phyloP scores from a whole-genome alignment of 1,284 basidiomycete species.

The Austroboletus niveus region DNA sequence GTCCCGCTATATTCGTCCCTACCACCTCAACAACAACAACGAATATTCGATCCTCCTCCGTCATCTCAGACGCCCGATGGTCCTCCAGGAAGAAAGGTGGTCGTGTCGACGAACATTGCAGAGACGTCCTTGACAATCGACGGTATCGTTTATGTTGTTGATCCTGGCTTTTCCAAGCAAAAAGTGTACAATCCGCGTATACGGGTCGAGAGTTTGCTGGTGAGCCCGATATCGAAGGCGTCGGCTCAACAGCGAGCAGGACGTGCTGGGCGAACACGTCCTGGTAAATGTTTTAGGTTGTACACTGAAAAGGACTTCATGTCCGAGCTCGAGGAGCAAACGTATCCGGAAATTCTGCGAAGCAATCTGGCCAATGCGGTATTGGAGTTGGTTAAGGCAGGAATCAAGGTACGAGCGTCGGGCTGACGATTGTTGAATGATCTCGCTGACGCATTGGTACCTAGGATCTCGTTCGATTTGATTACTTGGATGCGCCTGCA shows the following conservation, averaged over 20 bases:
- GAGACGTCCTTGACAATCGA: slow-evolving; percentile 98
- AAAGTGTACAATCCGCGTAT: slow-evolving; percentile 98
- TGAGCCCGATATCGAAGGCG: slow-evolving; percentile 95
- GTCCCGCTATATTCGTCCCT: slow-evolving; percentile 94
- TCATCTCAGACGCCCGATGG: slow-evolving; percentile 59
- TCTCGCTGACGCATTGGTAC: neutral
- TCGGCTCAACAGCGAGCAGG: slow-evolving; percentile 96
- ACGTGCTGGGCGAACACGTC: slow-evolving; percentile 92
- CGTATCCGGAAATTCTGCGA: slow-evolving; percentile 92
- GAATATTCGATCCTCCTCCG: slow-evolving; percentile 91
- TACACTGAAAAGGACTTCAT: slow-evolving; percentile 99
- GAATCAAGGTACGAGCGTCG: slow-evolving; percentile 58
- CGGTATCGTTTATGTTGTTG: slow-evolving; percentile 98
- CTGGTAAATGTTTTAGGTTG: slow-evolving; percentile 96
- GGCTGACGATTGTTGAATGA: slow-evolving; percentile 1
- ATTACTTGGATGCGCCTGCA: slow-evolving; percentile 96
- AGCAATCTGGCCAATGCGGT: slow-evolving; percentile 95
- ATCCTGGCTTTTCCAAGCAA: slow-evolving; percentile 97
- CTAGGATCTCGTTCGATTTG: slow-evolving; percentile 87
- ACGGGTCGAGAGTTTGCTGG: slow-evolving; percentile 91
- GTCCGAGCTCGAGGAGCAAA: slow-evolving; percentile 92
- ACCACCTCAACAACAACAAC: slow-evolving; percentile 90
- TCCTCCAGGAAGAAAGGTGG: slow-evolving; percentile 89
- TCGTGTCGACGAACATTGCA: slow-evolving; percentile 96
- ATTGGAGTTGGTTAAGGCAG: slow-evolving; percentile 91